Evolutionary conservation across 2,329 filamentous ascomycete species (phyloP).

Genomic region (Botrytis paeoniae): DNA sequence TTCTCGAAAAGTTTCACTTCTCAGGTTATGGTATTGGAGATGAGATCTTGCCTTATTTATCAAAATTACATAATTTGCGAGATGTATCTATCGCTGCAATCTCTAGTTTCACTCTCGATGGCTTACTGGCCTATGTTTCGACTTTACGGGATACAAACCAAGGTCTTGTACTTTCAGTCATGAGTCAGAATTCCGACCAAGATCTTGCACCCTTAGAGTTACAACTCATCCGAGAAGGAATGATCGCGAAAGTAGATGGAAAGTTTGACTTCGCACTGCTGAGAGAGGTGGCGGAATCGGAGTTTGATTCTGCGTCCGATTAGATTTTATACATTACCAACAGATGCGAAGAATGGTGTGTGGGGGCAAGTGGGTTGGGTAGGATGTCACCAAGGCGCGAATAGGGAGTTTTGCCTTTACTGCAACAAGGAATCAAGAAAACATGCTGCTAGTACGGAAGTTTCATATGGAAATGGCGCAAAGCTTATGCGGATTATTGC

Average conservation of each 20-base stretch:
- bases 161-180: constrained; percentile 37
- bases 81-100: constrained; percentile 52
- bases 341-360: not conserved
- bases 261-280: constrained; percentile 38
- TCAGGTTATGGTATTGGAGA: constrained; percentile 53
- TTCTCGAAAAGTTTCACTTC: constrained; percentile 56
- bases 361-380: not conserved
- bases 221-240: constrained; percentile 30
- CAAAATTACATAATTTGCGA: constrained; percentile 48
- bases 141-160: constrained; percentile 39
- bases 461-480: not conserved
- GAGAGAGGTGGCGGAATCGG: constrained; percentile 34
- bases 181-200: constrained; percentile 35
- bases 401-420: not conserved
- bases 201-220: constrained; percentile 34
- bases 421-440: not conserved
- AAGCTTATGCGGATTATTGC: not conserved
- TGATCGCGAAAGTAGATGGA: constrained; percentile 37
- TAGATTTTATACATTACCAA: constrained; percentile 20
- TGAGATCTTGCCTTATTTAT: constrained; percentile 45
- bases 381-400: not conserved
- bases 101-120: constrained; percentile 52
- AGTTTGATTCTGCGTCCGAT: constrained; percentile 35
- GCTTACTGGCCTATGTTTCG: constrained; percentile 46
- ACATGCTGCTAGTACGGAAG: not conserved